Evolutionary conservation across 2,329 filamentous ascomycete species (phyloP).

Genomic region (Sclerotinia spermophila): DNA sequence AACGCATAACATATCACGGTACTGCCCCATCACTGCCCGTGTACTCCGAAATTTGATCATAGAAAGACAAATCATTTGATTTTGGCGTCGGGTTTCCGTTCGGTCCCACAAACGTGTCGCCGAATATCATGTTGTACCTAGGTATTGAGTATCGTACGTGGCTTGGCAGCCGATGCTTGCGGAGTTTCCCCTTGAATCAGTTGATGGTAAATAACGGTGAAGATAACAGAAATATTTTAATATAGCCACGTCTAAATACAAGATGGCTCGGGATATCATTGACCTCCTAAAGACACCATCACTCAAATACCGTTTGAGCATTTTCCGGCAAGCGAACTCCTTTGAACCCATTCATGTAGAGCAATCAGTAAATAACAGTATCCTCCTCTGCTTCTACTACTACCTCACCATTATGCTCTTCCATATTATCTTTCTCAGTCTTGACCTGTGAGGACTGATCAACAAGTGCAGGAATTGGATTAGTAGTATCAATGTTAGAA

Average conservation of each 20-base stretch:
- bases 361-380: constrained; percentile 76
- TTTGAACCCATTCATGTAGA: background rate
- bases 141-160: background rate
- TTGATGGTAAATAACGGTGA: constrained; percentile 30
- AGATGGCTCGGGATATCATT: constrained; percentile 18
- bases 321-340: background rate
- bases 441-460: constrained; percentile 31
- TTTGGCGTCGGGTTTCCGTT: background rate
- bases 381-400: constrained; percentile 85
- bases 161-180: constrained; percentile 33
- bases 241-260: constrained; percentile 16
- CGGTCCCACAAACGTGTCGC: background rate
- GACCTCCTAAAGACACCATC: background rate
- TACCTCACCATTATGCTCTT: constrained; percentile 72
- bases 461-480: constrained; percentile 35
- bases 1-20: background rate
- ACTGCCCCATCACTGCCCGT: background rate
- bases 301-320: background rate
- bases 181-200: background rate
- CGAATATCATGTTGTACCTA: background rate
- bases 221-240: constrained; percentile 11
- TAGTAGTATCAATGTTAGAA: constrained; percentile 40
- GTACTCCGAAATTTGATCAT: background rate
- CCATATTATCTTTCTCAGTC: constrained; percentile 45
- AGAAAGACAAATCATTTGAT: background rate